phyloP scores from a whole-genome alignment of 345 rosid genomes.

The Salix brachista region DNA sequence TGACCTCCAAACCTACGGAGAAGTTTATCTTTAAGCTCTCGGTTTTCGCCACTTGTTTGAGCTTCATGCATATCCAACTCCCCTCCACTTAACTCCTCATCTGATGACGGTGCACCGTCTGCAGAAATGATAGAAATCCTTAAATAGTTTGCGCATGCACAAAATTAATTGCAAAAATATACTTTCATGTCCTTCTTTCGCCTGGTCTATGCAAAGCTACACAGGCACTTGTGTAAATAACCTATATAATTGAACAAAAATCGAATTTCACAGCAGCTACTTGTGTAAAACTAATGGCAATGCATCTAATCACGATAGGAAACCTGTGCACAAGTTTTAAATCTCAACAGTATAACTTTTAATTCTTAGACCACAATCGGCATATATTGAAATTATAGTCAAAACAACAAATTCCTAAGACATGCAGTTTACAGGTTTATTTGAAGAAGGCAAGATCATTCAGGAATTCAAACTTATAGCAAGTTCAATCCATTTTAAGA shows the following conservation, averaged over 20 bases:
- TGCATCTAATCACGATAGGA: not conserved
- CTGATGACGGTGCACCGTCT: slow-evolving; percentile 64
- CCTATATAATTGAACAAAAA: not conserved
- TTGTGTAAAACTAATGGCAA: not conserved
- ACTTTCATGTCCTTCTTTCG: not conserved
- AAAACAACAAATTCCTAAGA: not conserved
- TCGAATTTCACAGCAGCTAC: not conserved
- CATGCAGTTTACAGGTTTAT: not conserved
- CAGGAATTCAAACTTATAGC: not conserved
- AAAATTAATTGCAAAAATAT: not conserved
- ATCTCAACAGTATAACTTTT: not conserved
- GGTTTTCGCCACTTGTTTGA: slow-evolving; percentile 25
- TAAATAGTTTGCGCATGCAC: not conserved
- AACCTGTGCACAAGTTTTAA: not conserved
- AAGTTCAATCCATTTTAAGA: too few relatives aligned
- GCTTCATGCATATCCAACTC: slow-evolving; percentile 21
- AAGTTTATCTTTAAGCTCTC: slow-evolving; percentile 27
- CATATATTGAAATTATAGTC: not conserved
- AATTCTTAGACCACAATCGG: not conserved
- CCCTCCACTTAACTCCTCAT: slow-evolving; percentile 56
- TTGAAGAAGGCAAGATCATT: not conserved
- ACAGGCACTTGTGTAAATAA: not conserved
- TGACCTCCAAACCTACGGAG: slow-evolving; percentile 30
- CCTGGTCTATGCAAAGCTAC: not conserved
- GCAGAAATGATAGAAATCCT: not conserved